Conservation (phyloP, 148 eudicot genomes). For the Silene latifolia region DNA sequence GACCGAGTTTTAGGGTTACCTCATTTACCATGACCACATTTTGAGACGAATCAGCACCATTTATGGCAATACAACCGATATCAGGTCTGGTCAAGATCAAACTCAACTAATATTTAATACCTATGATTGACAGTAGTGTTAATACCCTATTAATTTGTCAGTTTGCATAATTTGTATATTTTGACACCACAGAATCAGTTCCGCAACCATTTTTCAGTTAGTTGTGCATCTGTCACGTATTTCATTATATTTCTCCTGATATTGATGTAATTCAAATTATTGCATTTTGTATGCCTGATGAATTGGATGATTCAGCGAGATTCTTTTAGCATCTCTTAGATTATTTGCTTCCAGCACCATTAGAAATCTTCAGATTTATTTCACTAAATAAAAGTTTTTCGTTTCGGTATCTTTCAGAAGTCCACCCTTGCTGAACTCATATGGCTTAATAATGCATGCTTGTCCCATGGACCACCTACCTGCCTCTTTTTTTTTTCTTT, state of each 20-base stretch:
- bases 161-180: no score
- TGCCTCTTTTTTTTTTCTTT: not conserved
- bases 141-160: not conserved
- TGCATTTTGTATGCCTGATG: not conserved
- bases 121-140: no score
- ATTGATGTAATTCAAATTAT: constrained; percentile 2
- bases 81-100: no score
- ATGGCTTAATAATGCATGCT: constrained; percentile 13
- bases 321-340: constrained; percentile 17
- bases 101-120: no score
- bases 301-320: constrained; percentile 4
- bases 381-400: not conserved
- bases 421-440: not conserved
- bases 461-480: constrained; percentile 9
- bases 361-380: not conserved
- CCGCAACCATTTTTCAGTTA: not conserved
- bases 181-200: not conserved
- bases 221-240: not conserved
- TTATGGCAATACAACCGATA: no score
- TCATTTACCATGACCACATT: no score
- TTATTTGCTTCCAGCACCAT: not conserved
- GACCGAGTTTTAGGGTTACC: no score
- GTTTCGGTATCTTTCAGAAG: not conserved
- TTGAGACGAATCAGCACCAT: no score
- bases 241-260: not conserved